Evolutionary conservation across 2,329 filamentous ascomycete genomes (phyloP), one percentile per base, ranked within the genome.

Genomic region (Diaporthe vaccinii): DNA sequence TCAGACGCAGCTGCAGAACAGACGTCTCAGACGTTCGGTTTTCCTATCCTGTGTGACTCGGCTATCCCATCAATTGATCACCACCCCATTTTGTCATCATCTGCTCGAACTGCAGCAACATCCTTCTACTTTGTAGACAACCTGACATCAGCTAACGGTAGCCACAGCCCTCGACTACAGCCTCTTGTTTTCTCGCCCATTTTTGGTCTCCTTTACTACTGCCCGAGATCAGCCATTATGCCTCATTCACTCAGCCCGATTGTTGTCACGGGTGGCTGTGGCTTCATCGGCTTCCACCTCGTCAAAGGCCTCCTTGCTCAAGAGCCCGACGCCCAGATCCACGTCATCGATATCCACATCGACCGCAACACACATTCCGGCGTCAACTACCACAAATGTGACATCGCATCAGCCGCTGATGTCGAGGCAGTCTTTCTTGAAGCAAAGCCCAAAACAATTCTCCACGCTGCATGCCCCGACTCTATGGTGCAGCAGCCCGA

Each of bases 221-320:
- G 10, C 31, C 57, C 34, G 1, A 39, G 4, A n/a, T 15, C 22
- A 10, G 4, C 14, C 34, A 39, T 1, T 7, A 62, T 62, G 39
- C 7, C 59, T 28, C 17, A 15, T 46, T 31, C 49, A 10, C 74
- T 78, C 49, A 74, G 77, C 25, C 75, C 76, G 1, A 75, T 68
- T 31, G 15, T 78, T 44, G 72, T 78, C 28, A 78, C 76, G 1
- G 74, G 78, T 14, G 78, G 76, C 58, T 78, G 78, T 34, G 78
- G 78, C 49, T 78, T 78, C 73, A 76, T 76, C n/a, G 76, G 77
- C 53, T 77, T 53, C 55, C 77, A 78, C 70, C 70, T 78, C 20
- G 70, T 77, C 51, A 57, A 41, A 34, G 72, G 51, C 17, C 41
- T 78, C 15, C 76, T 78, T 41, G 55, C 74, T 31, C 41, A 67